A percentile compares a stretch with the other conserved stretches of the same genome.
Evolutionary conservation across 2,329 filamentous ascomycete genomes (phyloP).

Genomic region (Onygena corvina): DNA sequence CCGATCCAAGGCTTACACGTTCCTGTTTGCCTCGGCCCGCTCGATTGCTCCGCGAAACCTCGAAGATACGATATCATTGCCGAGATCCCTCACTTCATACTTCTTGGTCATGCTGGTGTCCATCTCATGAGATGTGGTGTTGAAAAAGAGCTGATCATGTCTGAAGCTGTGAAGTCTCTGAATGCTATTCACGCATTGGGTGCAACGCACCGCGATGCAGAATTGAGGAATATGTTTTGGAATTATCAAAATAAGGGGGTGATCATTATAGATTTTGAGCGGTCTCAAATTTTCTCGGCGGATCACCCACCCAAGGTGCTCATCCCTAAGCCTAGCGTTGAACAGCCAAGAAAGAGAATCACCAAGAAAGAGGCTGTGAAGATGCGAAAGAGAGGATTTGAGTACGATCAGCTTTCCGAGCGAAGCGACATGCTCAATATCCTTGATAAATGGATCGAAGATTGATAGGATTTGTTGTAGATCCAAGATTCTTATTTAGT

Average conservation of each 20-base stretch:
- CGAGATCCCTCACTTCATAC: slow-evolving; percentile 11
- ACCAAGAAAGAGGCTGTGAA: neutral
- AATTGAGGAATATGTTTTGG: slow-evolving; percentile 12
- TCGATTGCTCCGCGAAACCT: slow-evolving; percentile 12
- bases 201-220: slow-evolving; percentile 10
- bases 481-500: neutral
- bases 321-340: too few species aligned
- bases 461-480: neutral
- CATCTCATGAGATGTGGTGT: neutral
- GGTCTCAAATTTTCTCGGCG: slow-evolving; percentile 1
- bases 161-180: slow-evolving; percentile 5
- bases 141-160: slow-evolving; percentile 1
- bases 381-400: neutral
- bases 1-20: slow-evolving; percentile 15
- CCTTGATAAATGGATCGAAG: neutral
- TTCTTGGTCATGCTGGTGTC: slow-evolving; percentile 12
- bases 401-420: neutral
- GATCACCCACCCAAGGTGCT: too few species aligned
- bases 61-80: slow-evolving; percentile 12
- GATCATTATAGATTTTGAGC: slow-evolving; percentile 14
- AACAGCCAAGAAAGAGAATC: too few species aligned
- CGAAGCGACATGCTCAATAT: neutral
- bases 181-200: slow-evolving; percentile 13
- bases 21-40: slow-evolving; percentile 17
- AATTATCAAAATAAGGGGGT: slow-evolving; percentile 10